phyloP scores from a whole-genome alignment of 495 filamentous ascomycete genomes.

The Hypomontagnella submonticulosa region DNA sequence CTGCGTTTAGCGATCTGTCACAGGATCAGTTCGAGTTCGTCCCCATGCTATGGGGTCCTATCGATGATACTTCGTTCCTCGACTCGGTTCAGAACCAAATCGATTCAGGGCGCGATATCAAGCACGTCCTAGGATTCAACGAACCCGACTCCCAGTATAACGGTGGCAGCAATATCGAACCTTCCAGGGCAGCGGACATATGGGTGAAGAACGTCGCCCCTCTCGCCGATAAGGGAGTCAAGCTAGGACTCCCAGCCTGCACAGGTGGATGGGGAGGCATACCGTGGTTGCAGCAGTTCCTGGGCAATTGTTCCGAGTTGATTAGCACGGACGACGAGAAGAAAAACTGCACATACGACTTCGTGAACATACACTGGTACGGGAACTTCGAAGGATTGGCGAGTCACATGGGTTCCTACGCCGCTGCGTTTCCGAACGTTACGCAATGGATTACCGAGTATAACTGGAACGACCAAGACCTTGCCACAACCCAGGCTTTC shows the following conservation, averaged over 20 bases:
- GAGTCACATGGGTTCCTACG: conserved; percentile 72
- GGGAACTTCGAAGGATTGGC: conserved; percentile 78
- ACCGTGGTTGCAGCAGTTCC: conserved; percentile 71
- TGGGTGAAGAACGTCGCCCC: conserved; percentile 77
- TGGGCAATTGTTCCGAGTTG: conserved; percentile 61
- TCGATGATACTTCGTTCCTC: conserved; percentile 65
- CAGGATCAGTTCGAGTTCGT: conserved; percentile 73
- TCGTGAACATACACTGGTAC: conserved; percentile 82
- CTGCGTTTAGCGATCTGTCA: conserved; percentile 54
- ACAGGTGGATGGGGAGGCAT: conserved; percentile 66
- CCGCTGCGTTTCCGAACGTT: conserved; percentile 67
- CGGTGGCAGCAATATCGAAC: conserved; percentile 69
- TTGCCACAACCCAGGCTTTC: conserved; percentile 68
- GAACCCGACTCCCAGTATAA: conserved; percentile 70
- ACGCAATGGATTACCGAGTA: conserved; percentile 81
- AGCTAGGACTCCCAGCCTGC: conserved; percentile 68
- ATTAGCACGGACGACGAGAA: conserved; percentile 48
- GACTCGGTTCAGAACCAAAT: conserved; percentile 63
- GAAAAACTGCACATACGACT: conserved; percentile 72
- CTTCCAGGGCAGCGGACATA: conserved; percentile 66
- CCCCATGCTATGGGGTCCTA: conserved; percentile 81
- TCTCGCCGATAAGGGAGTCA: conserved; percentile 64
- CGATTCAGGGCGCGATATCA: conserved; percentile 65
- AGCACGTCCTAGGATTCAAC: conserved; percentile 76
- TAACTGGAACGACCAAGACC: conserved; percentile 61